Percentiles rank a stretch among this genome's conserved stretches.
phyloP scores from a whole-genome alignment of 2,329 filamentous ascomycete genomes.

The Cordyceps pruinosa region DNA sequence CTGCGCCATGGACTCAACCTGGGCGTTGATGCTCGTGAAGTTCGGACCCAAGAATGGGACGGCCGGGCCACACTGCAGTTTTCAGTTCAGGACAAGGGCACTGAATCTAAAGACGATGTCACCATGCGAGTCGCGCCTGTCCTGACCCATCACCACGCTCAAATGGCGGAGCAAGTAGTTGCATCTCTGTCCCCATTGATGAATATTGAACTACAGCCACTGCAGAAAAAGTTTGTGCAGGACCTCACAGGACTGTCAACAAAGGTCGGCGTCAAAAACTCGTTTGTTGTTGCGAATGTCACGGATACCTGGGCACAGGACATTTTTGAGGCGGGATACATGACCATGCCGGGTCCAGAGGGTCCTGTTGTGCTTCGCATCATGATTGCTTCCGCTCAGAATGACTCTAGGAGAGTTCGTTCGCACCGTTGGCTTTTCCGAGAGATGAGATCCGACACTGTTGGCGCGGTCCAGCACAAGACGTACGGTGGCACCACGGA shows the following conservation, averaged over 20 bases:
- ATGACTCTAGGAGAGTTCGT: background rate
- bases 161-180: slow-evolving; percentile 23
- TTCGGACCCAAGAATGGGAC: slow-evolving; percentile 21
- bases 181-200: background rate
- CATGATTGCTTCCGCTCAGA: slow-evolving; percentile 2
- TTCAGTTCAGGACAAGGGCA: slow-evolving; percentile 20
- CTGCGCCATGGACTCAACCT: slow-evolving; percentile 25
- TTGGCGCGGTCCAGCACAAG: background rate
- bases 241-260: background rate
- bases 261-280: background rate
- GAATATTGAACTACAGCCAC: no score
- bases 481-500: background rate
- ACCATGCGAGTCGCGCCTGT: slow-evolving; percentile 29
- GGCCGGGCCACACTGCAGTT: slow-evolving; percentile 24
- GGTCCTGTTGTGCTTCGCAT: slow-evolving; percentile 1
- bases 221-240: background rate
- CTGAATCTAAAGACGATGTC: slow-evolving; percentile 20
- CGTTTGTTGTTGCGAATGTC: background rate
- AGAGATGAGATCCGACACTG: background rate
- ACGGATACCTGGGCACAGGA: slow-evolving; percentile 2
- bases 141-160: slow-evolving; percentile 29
- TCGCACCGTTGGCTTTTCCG: background rate
- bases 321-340: slow-evolving; percentile 6
- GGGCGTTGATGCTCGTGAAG: slow-evolving; percentile 29
- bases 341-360: background rate